These are phyloP conservation scores for Coemansia sp. DNA, from an alignment of 192 early-diverging fungal genomes.

Conservation along the genomic window DNA sequence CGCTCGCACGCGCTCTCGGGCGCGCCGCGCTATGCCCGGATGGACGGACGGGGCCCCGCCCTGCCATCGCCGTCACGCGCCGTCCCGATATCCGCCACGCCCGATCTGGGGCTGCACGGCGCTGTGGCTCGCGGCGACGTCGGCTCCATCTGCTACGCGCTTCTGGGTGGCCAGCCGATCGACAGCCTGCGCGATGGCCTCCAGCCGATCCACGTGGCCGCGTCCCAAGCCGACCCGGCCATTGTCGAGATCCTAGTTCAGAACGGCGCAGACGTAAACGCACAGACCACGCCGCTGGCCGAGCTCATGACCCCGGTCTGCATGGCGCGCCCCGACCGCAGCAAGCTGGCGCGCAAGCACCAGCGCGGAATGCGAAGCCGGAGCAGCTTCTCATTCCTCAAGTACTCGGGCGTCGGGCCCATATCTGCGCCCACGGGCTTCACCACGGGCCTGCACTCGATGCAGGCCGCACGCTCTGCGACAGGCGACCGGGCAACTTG, in stretches of 20 bases:
- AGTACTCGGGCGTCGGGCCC: conserved; percentile 10
- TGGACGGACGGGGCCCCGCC: no score
- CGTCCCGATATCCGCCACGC: no score
- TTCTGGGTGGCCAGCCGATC: conserved; percentile 57
- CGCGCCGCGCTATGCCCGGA: no score
- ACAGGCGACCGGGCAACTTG: background rate
- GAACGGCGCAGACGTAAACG: conserved; percentile 64
- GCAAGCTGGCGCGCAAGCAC: background rate
- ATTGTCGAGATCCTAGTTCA: conserved; percentile 66
- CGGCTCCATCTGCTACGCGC: conserved; percentile 43
- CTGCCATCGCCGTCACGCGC: no score
- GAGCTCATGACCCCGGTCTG: background rate
- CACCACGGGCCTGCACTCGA: conserved; percentile 23
- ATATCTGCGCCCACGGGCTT: conserved; percentile 36
- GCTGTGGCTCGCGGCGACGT: conserved; percentile 39
- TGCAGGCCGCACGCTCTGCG: conserved; percentile 9
- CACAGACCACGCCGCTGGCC: conserved; percentile 34
- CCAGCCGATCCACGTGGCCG: conserved; percentile 65
- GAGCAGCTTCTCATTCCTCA: conserved; percentile 33
- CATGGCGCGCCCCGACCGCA: background rate
- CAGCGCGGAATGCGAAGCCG: conserved; percentile 21
- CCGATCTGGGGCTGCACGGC: conserved; percentile 34
- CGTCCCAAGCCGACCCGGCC: conserved; percentile 54
- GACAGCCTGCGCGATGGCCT: conserved; percentile 65
- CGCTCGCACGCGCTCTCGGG: no score